phyloP scores from a whole-genome alignment of 768 basidiomycete genomes.

The Cystofilobasidium macerans region DNA sequence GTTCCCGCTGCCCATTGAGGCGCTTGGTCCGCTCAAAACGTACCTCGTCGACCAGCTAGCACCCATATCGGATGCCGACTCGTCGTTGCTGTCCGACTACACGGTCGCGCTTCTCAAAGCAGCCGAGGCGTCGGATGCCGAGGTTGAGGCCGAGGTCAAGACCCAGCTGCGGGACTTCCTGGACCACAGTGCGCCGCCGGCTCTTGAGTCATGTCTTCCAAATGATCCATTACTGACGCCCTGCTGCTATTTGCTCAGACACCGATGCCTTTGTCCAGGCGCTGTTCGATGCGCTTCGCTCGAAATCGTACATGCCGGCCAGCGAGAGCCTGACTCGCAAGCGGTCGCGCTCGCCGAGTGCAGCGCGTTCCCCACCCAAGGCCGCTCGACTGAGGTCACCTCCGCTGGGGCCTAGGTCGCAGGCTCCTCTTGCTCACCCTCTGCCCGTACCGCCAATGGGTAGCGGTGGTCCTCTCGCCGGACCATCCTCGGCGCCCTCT shows the following conservation, averaged over 20 bases:
- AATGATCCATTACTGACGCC: background rate
- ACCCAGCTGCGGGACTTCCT: slow-evolving; percentile 82
- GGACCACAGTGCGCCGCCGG: slow-evolving; percentile 57
- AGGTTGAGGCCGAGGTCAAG: slow-evolving; percentile 58
- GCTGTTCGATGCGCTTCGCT: slow-evolving; percentile 61
- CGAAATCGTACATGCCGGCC: slow-evolving; percentile 29
- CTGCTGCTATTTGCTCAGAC: slow-evolving; percentile 45
- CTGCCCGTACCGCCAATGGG: background rate
- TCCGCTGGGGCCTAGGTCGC: no score
- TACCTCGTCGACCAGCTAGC: slow-evolving; percentile 84
- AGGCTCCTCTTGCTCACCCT: background rate
- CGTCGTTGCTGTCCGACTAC: slow-evolving; percentile 83
- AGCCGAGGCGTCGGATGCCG: slow-evolving; percentile 47
- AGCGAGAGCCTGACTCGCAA: background rate
- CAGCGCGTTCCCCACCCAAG: background rate
- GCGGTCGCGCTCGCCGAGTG: background rate
- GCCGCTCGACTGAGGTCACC: background rate
- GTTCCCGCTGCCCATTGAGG: slow-evolving; percentile 3
- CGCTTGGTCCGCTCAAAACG: slow-evolving; percentile 50
- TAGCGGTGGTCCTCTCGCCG: background rate
- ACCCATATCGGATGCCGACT: slow-evolving; percentile 96
- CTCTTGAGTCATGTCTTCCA: background rate
- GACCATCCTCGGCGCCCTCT: background rate
- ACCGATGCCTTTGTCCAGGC: slow-evolving; percentile 62
- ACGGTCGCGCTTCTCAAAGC: slow-evolving; percentile 83